Evolutionary conservation across 352 stramenopile genomes (phyloP), one percentile per base, ranked within the genome.

Genomic region (Phytophthora sojae): DNA sequence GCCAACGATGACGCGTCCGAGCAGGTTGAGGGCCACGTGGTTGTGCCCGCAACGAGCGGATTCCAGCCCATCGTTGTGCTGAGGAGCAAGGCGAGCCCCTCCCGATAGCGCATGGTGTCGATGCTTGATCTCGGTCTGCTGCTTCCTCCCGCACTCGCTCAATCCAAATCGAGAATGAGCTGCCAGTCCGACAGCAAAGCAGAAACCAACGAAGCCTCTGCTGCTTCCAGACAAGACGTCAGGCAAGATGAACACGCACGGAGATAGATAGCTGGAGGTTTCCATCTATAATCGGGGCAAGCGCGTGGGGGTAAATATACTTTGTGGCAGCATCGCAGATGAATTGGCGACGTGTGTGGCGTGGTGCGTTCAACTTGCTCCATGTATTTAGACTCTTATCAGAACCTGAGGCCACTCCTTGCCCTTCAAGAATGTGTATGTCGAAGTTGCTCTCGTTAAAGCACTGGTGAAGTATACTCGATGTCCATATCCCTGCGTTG

Each of bases 1-100:
- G 73, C 66, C 12, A 71, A 66, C 14, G 69, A 74, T n/a, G 85
- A 83, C 4, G 61, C 68, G 4, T 75, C 73, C 1, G 88, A 95
- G 57, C 88, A 95, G 32, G 81, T 82, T 2, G 68, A 57, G 2
- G 75, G 69, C 61, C 71, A 67, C 21, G 68, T 65, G 5, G 57
- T 59, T 9, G 58, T 30, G 23, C 57, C 70, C 6, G 45, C 45
- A 50, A 68, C 23, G 3, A 71, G 53, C 11, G 57, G 42, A 14
- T 12, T 64, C 70, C 70, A 73, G 3, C 66, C 57, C 47, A 67
- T 74, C 6, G 65, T 67, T 23, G 50, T 45, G 37, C 58, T 64
- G 15, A 73, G 39, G 19, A 77, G 64, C 59, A 77, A n/a, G 9
- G 55, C 37, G 49, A 77, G 57, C 32, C 69, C 69, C 39, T 64